These are phyloP conservation scores for Fusarium tjaetaba DNA, from an alignment of 2,329 filamentous ascomycete species.

Conservation along the genomic window DNA sequence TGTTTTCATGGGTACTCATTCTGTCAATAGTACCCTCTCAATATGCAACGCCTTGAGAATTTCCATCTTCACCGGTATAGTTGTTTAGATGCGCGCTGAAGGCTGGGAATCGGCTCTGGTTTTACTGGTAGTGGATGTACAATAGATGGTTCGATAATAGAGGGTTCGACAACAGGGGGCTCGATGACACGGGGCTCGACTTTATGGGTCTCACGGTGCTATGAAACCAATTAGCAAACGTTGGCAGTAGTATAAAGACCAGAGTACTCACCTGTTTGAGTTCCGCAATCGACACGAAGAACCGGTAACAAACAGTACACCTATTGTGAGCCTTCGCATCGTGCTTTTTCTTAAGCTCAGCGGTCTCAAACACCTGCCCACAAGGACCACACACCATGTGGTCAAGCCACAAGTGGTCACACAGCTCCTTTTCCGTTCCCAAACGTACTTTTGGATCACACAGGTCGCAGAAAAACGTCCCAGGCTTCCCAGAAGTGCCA, in stretches of 20 bases:
- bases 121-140: background rate
- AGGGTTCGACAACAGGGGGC: background rate
- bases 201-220: background rate
- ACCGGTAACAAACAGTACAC: background rate
- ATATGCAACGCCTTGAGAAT: background rate
- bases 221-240: background rate
- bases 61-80: background rate
- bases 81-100: background rate
- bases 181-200: background rate
- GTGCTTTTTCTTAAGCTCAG: background rate
- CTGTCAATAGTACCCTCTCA: no score
- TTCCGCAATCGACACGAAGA: background rate
- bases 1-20: rapidly evolving
- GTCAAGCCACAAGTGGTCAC: rapidly evolving
- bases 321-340: background rate
- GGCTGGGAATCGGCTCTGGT: background rate
- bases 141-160: background rate
- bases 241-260: background rate
- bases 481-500: background rate
- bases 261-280: background rate
- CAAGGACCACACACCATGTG: background rate
- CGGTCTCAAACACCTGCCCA: background rate
- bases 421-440: background rate
- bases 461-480: rapidly evolving
- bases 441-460: background rate